Evolutionary conservation across 192 early-diverging fungal genomes (phyloP).

Genomic region (Pilaira anomala): DNA sequence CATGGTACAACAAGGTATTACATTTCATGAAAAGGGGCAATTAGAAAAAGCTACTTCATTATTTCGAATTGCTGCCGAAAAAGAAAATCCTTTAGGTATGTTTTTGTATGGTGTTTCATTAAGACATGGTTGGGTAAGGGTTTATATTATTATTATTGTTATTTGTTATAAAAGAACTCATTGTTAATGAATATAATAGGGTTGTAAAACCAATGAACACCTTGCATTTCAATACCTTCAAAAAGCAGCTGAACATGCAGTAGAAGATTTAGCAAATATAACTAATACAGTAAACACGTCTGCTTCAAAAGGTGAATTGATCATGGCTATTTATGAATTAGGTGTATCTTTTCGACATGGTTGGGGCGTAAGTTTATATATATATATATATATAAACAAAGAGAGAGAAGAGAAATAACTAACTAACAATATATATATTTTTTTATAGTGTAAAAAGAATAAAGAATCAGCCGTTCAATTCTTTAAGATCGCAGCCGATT

Average conservation of each 20-base stretch:
- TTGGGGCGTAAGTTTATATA: slow-evolving; percentile 57
- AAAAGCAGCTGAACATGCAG: slow-evolving; percentile 67
- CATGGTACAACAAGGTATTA: slow-evolving; percentile 62
- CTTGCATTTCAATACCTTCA: slow-evolving; percentile 68
- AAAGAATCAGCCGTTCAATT: slow-evolving; percentile 73
- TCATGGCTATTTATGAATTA: slow-evolving; percentile 78
- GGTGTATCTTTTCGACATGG: slow-evolving; percentile 75
- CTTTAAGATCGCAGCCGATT: slow-evolving; percentile 77
- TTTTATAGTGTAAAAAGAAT: slow-evolving; percentile 49
- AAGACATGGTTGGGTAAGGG: slow-evolving; percentile 72
- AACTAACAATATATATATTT: neutral
- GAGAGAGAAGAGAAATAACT: neutral
- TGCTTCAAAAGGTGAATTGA: slow-evolving; percentile 64
- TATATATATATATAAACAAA: neutral
- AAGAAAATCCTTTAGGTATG: slow-evolving; percentile 64
- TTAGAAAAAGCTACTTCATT: slow-evolving; percentile 69
- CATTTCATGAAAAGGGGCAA: slow-evolving; percentile 68
- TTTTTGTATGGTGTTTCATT: slow-evolving; percentile 77
- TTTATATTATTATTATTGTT: neutral
- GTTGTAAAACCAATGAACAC: slow-evolving; percentile 66
- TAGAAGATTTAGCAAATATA: slow-evolving; percentile 53
- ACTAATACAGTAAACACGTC: slow-evolving; percentile 46
- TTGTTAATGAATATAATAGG: slow-evolving; percentile 50
- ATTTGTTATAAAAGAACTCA: no score
- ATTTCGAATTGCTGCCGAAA: slow-evolving; percentile 66